Conservation (phyloP, 495 filamentous ascomycete species). For the Penicillium herquei region DNA sequence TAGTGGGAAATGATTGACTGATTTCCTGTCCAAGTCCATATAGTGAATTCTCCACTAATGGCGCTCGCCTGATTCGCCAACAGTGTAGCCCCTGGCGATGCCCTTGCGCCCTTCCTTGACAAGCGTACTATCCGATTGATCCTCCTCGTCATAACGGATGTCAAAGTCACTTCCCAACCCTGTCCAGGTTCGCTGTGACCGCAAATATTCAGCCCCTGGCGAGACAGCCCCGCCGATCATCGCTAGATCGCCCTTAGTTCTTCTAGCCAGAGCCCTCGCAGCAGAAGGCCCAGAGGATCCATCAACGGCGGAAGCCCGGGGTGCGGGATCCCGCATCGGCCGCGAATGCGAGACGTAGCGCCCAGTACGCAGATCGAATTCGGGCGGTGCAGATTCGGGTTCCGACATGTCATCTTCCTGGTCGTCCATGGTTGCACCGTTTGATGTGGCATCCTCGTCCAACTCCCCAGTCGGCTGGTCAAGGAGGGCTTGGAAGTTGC, state of each 20-base stretch:
- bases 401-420: constrained; percentile 52
- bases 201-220: constrained; percentile 84
- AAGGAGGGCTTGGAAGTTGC: constrained; percentile 64
- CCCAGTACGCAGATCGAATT: constrained; percentile 89
- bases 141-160: constrained; percentile 62
- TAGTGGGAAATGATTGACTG: too few species aligned
- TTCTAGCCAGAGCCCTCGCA: constrained; percentile 51
- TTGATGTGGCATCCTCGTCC: constrained; percentile 17
- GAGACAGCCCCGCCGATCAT: constrained; percentile 78
- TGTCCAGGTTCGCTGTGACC: constrained; percentile 82
- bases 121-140: constrained; percentile 45
- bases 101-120: constrained; percentile 86
- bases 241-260: constrained; percentile 68
- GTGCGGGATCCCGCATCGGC: constrained; percentile 62
- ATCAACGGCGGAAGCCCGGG: constrained; percentile 32
- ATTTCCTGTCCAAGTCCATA: background rate
- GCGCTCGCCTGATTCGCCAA: constrained; percentile 54
- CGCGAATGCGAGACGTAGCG: constrained; percentile 78
- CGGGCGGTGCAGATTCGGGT: constrained; percentile 72
- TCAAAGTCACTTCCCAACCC: constrained; percentile 87
- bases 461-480: constrained; percentile 30
- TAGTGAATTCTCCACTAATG: constrained; percentile 24
- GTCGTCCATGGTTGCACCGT: constrained; percentile 26
- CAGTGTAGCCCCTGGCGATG: constrained; percentile 84
- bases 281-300: constrained; percentile 31